Percentiles rank a stretch among this genome's conserved stretches.
Evolutionary conservation across 257 asterid species (phyloP).

Genomic region (Gentiana straminea): DNA sequence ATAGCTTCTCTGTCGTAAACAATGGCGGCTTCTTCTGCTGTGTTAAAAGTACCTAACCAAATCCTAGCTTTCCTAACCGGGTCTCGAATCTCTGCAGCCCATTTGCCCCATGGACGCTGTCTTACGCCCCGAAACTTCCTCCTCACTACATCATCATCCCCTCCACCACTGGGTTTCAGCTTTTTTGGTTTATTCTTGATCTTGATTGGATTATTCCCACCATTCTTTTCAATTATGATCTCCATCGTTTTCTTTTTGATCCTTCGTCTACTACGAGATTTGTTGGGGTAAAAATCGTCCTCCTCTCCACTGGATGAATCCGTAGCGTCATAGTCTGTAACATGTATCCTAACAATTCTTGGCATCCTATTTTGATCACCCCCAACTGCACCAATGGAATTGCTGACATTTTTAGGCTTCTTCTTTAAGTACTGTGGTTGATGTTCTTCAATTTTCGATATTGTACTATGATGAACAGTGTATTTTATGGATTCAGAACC

Average conservation of each 20-base stretch:
- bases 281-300: background rate
- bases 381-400: background rate
- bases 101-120: constrained; percentile 79
- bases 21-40: constrained; percentile 78
- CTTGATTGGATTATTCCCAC: background rate
- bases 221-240: constrained; percentile 26
- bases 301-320: constrained; percentile 52
- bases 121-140: constrained; percentile 70
- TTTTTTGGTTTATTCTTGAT: constrained; percentile 4
- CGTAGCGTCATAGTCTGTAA: constrained; percentile 66
- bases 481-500: constrained; percentile 12
- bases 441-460: constrained; percentile 13
- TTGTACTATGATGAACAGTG: constrained; percentile 17
- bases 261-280: constrained; percentile 11
- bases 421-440: background rate
- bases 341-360: constrained; percentile 37
- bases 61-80: constrained; percentile 33
- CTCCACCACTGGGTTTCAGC: constrained; percentile 2
- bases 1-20: constrained; percentile 60
- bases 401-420: background rate
- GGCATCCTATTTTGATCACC: constrained; percentile 11
- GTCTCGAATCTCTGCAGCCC: constrained; percentile 85
- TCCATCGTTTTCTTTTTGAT: constrained; percentile 34
- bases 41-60: constrained; percentile 69
- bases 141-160: background rate